Evolutionary conservation across 169 alveolate genomes (phyloP).

Genomic region (Perkinsus marinus): DNA sequence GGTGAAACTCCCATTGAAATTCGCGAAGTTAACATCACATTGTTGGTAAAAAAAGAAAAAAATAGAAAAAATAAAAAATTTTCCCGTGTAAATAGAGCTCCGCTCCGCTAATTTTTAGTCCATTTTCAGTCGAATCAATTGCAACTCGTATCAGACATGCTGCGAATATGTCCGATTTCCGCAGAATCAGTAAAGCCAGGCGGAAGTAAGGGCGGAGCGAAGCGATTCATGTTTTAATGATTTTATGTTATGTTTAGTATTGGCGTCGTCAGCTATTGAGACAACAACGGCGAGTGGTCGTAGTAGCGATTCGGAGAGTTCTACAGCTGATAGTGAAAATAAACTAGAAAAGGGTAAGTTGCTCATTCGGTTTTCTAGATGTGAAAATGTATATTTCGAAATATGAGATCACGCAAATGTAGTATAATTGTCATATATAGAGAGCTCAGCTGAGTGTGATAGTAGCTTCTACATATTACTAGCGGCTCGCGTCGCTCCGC

Average conservation of each 20-base stretch:
- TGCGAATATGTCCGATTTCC: neutral
- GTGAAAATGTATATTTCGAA: no score
- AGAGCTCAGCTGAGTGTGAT: no score
- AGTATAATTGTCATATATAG: no score
- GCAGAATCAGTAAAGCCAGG: neutral
- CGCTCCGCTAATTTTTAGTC: neutral
- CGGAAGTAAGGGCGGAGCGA: neutral
- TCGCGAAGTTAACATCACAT: no score
- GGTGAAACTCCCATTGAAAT: no score
- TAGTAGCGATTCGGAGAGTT: neutral
- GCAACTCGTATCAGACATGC: neutral
- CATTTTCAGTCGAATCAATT: neutral
- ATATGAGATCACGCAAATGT: no score
- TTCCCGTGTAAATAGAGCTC: no score
- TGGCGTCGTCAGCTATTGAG: neutral
- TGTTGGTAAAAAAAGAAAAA: no score
- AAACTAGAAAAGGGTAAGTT: neutral
- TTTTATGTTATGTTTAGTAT: neutral
- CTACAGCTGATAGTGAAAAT: neutral
- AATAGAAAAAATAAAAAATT: no score
- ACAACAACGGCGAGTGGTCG: neutral
- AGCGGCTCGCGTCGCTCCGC: no score
- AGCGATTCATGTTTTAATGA: neutral
- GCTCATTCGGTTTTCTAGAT: no score
- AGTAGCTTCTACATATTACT: no score